Conservation (phyloP, 805 yeast species). For the Candida qinlingensis region DNA sequence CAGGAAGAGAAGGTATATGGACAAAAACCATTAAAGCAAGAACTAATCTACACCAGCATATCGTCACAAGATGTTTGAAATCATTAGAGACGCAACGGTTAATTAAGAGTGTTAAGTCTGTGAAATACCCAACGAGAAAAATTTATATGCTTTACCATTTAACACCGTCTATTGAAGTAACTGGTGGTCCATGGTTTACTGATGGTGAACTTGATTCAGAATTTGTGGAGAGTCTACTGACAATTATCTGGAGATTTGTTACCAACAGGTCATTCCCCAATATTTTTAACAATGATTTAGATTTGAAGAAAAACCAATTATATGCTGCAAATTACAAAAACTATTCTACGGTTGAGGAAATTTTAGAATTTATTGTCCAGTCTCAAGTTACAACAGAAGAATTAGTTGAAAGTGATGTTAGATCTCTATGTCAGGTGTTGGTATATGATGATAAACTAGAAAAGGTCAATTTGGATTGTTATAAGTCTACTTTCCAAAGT, state of each 20-base stretch:
- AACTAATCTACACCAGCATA: slow-evolving; percentile 86
- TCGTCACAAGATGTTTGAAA: slow-evolving; percentile 80
- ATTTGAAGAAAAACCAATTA: slow-evolving; percentile 27
- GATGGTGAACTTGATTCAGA: slow-evolving; percentile 93
- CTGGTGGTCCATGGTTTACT: slow-evolving; percentile 99
- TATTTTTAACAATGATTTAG: slow-evolving; percentile 41
- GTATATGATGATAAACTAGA: slow-evolving; percentile 85
- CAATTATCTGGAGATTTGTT: slow-evolving; percentile 84
- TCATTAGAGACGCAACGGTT: slow-evolving; percentile 72
- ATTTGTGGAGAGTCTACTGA: slow-evolving; percentile 77
- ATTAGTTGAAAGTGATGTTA: slow-evolving; percentile 64
- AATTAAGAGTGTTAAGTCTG: slow-evolving; percentile 86
- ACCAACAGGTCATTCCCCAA: slow-evolving; percentile 73
- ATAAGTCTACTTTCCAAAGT: slow-evolving; percentile 80
- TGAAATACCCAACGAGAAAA: slow-evolving; percentile 89
- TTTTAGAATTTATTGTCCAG: slow-evolving; percentile 64
- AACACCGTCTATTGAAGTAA: slow-evolving; percentile 92
- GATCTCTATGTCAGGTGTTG: slow-evolving; percentile 81
- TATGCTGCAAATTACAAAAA: slow-evolving; percentile 56
- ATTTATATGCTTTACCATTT: slow-evolving; percentile 92
- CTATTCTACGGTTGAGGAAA: slow-evolving; percentile 67
- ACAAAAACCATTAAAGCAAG: slow-evolving; percentile 84
- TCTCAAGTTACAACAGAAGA: slow-evolving; percentile 81
- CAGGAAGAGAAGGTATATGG: slow-evolving; percentile 96
- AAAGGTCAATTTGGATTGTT: slow-evolving; percentile 52